phyloP scores from a whole-genome alignment of 257 asterid genomes.

The Ballota nigra region DNA sequence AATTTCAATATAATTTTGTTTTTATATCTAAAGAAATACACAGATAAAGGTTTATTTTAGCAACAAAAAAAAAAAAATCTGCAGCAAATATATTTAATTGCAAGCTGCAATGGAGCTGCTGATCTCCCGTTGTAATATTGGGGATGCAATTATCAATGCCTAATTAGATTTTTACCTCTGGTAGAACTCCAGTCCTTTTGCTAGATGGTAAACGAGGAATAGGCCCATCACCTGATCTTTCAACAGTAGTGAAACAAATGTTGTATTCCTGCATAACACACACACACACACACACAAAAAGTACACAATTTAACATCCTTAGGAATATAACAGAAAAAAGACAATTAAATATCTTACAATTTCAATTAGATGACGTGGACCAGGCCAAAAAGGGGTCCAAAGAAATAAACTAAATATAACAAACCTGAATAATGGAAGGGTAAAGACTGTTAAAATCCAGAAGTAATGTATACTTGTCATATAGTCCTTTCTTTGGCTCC shows the following conservation, averaged over 20 bases:
- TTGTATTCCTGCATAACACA: slow-evolving; percentile 72
- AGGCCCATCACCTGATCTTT: slow-evolving; percentile 65
- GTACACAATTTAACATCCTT: background rate
- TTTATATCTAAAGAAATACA: slow-evolving; percentile 3
- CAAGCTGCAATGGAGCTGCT: background rate
- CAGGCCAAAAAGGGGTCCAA: slow-evolving; percentile 13
- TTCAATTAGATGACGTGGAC: slow-evolving; percentile 2
- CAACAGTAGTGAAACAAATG: slow-evolving; percentile 96
- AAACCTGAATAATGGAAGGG: slow-evolving; percentile 98
- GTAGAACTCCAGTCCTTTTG: slow-evolving; percentile 73
- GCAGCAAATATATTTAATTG: background rate
- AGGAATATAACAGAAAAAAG: background rate
- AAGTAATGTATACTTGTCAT: slow-evolving; percentile 88
- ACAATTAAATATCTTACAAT: slow-evolving; percentile 10
- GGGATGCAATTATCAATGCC: slow-evolving; percentile 8
- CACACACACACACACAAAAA: too few species aligned
- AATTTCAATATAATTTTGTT: background rate
- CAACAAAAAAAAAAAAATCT: background rate
- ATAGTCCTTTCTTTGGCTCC: slow-evolving; percentile 95
- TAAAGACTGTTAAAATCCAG: slow-evolving; percentile 99
- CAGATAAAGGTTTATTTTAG: slow-evolving; percentile 9
- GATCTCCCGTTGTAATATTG: background rate
- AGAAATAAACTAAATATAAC: slow-evolving; percentile 20
- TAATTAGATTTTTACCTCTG: slow-evolving; percentile 61
- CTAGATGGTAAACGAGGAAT: slow-evolving; percentile 70